A percentile compares a stretch with the other conserved stretches of the same genome.
phyloP scores from a whole-genome alignment of 2,329 filamentous ascomycete genomes.

The Pestalotiopsis sp. region DNA sequence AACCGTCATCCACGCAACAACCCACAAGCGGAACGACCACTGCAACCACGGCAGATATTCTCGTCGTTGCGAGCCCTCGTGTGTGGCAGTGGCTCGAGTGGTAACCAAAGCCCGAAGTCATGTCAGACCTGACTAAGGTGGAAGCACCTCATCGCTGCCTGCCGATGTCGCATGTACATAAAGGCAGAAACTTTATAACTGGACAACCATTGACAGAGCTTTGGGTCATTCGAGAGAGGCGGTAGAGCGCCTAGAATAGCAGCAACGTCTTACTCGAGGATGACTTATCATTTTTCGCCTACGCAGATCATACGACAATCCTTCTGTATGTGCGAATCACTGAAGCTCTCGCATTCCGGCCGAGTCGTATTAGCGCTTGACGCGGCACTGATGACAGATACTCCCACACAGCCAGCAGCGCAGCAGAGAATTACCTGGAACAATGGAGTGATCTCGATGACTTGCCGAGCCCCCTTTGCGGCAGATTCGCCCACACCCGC shows the following conservation, averaged over 20 bases:
- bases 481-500: neutral
- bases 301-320: slow-evolving; percentile 1
- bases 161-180: neutral
- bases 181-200: neutral
- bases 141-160: neutral
- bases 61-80: neutral
- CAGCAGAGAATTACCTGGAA: too few relatives aligned
- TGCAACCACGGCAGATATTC: neutral
- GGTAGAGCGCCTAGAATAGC: neutral
- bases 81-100: neutral
- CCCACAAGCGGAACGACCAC: neutral
- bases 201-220: neutral
- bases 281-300: slow-evolving; percentile 3
- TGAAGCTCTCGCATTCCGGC: neutral
- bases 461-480: neutral
- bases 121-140: neutral
- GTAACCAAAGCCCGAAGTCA: neutral
- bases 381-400: neutral
- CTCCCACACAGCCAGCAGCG: neutral
- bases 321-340: neutral
- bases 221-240: neutral
- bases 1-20: neutral
- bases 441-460: neutral
- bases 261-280: neutral
- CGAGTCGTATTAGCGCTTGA: neutral